phyloP scores from a whole-genome alignment of 78 protist genomes.

The Mastigamoeba balamuthi region DNA sequence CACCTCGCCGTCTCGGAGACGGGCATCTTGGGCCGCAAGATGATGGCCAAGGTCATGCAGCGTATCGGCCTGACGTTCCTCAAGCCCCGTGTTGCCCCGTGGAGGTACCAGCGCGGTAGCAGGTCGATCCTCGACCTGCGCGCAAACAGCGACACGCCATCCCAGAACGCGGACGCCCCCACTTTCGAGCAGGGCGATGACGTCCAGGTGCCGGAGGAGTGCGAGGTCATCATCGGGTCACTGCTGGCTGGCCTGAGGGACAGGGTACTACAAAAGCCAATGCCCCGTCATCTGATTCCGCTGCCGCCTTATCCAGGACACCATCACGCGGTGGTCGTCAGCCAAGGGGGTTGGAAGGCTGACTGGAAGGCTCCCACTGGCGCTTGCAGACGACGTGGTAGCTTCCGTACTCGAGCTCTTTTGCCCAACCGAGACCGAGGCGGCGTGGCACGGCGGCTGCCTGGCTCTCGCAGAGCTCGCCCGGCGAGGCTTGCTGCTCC shows the following conservation, averaged over 20 bases:
- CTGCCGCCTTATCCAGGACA: slow-evolving; percentile 1
- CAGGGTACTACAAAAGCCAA: too few species aligned
- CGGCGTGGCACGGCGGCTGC: slow-evolving; percentile 89
- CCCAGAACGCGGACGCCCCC: not conserved
- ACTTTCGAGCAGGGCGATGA: slow-evolving; percentile 14
- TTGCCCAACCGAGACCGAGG: slow-evolving; percentile 16
- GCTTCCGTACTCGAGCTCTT: slow-evolving; percentile 4
- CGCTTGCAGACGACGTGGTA: slow-evolving; percentile 80
- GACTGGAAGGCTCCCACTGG: slow-evolving; percentile 56
- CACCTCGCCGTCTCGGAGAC: too few species aligned
- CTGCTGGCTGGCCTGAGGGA: slow-evolving; percentile 27
- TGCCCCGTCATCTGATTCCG: slow-evolving; percentile 12
- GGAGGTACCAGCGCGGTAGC: slow-evolving; percentile 70
- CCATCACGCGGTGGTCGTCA: slow-evolving; percentile 72
- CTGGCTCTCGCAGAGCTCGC: slow-evolving; percentile 89
- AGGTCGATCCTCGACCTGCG: slow-evolving; percentile 6
- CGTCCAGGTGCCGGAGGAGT: slow-evolving; percentile 7
- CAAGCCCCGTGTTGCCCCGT: slow-evolving; percentile 57
- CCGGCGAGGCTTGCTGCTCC: slow-evolving; percentile 80
- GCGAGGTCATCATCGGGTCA: slow-evolving; percentile 26
- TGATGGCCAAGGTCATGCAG: slow-evolving; percentile 59
- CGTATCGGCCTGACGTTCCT: slow-evolving; percentile 70
- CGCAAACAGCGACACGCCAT: not conserved
- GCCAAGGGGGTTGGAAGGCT: slow-evolving; percentile 91
- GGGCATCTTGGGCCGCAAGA: slow-evolving; percentile 31